Evolutionary conservation across 2,329 filamentous ascomycete species (phyloP).

Genomic region (Eurotiales sp.): DNA sequence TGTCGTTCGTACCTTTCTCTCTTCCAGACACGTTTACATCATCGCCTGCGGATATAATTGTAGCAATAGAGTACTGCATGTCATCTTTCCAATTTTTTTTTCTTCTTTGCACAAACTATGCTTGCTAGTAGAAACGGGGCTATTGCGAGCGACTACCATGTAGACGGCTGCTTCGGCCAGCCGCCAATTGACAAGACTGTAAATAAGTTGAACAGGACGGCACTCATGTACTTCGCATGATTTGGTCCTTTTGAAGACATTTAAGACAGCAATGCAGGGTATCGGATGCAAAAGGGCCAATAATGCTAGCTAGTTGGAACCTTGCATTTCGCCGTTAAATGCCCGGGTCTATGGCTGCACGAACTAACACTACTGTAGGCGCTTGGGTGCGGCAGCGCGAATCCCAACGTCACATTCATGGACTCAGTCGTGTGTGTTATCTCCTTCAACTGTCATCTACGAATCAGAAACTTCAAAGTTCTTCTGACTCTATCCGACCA

Average conservation of each 20-base stretch:
- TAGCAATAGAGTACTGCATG: conserved; percentile 13
- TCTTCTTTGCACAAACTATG: too few species aligned
- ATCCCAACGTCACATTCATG: neutral
- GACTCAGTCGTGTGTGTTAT: too few species aligned
- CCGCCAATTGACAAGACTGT: neutral
- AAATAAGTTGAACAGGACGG: neutral
- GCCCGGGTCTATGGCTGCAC: conserved; percentile 1
- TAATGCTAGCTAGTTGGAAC: too few species aligned
- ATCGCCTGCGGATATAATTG: conserved; percentile 3
- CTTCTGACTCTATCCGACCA: neutral
- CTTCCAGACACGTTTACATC: conserved; percentile 4
- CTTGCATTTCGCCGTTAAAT: conserved; percentile 11
- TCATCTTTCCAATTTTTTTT: neutral
- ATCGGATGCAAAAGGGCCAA: too few species aligned
- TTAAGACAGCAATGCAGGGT: too few species aligned
- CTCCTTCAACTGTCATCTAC: too few species aligned
- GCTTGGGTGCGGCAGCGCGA: neutral
- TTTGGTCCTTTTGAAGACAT: too few species aligned
- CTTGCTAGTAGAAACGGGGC: neutral
- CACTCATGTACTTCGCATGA: too few species aligned
- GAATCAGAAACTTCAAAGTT: too few species aligned
- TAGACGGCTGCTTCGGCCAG: neutral
- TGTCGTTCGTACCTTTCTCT: neutral
- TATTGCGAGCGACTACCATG: neutral
- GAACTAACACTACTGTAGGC: neutral